phyloP scores from a whole-genome alignment of 768 basidiomycete genomes.

The Hygrocybe coccinea region DNA sequence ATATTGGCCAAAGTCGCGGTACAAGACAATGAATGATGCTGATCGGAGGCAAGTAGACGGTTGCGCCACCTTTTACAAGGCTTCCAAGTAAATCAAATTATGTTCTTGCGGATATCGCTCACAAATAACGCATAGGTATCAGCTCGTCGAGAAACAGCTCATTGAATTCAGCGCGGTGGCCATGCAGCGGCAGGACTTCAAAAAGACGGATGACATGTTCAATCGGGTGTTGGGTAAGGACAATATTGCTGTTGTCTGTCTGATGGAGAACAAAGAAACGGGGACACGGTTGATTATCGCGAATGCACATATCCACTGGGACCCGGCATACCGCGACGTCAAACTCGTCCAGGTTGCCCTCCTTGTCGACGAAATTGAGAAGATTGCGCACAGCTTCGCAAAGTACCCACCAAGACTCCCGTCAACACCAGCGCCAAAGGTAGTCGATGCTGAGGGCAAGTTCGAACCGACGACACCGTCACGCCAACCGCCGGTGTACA shows the following conservation, averaged over 20 bases:
- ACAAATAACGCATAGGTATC: conserved; percentile 54
- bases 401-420: conserved; percentile 65
- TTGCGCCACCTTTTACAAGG: conserved; percentile 94
- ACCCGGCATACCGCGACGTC: conserved; percentile 88
- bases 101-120: conserved; percentile 10
- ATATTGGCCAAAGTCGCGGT: conserved; percentile 87
- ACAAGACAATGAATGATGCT: conserved; percentile 84
- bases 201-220: conserved; percentile 99
- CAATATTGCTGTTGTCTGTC: conserved; percentile 81
- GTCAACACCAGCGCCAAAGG: conserved; percentile 28
- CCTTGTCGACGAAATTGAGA: conserved; percentile 88
- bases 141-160: conserved; percentile 87
- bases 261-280: conserved; percentile 82
- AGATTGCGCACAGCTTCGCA: conserved; percentile 80
- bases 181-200: conserved; percentile 89
- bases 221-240: conserved; percentile 95
- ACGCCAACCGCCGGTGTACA: conserved; percentile 62
- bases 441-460: conserved; percentile 7
- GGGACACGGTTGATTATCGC: conserved; percentile 85
- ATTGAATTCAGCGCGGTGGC: conserved; percentile 92
- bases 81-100: conserved; percentile 69
- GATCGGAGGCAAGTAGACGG: conserved; percentile 91
- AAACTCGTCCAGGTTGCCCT: conserved; percentile 96
- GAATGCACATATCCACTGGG: conserved; percentile 92
- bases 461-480: conserved; percentile 21